Percentiles rank a stretch among this genome's conserved stretches.
Evolutionary conservation across 176 grass and related monocot species (phyloP).

Genomic region (Thalia dealbata): DNA sequence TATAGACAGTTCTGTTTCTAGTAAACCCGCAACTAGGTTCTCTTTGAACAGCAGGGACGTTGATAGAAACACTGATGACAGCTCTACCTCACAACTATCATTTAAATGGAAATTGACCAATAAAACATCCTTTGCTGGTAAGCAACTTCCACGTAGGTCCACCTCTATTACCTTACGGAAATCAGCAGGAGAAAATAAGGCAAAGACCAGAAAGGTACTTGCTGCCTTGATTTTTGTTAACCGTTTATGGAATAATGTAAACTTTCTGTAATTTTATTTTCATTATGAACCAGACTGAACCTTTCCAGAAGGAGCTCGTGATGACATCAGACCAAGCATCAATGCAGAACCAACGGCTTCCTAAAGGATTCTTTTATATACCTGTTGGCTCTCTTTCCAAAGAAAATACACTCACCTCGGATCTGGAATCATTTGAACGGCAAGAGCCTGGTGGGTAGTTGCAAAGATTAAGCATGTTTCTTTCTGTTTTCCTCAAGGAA

Average conservation of each 20-base stretch:
- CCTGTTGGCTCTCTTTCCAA: conserved; percentile 85
- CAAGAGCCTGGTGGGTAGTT: conserved; percentile 64
- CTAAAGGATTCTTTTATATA: conserved; percentile 84
- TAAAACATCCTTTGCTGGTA: conserved; percentile 60
- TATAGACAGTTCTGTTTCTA: conserved; percentile 85
- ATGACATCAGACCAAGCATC: conserved; percentile 94
- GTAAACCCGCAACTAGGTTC: conserved; percentile 51
- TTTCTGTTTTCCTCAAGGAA: neutral
- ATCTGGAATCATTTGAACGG: conserved; percentile 42
- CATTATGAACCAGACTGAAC: conserved; percentile 44
- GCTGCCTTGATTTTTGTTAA: conserved; percentile 16
- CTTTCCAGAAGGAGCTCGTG: conserved; percentile 69
- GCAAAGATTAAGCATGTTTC: neutral
- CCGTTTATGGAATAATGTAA: conserved; percentile 23
- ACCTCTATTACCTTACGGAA: conserved; percentile 29
- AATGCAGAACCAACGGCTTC: conserved; percentile 81
- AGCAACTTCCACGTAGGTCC: conserved; percentile 54
- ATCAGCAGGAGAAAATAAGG: conserved; percentile 41
- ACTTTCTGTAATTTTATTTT: conserved; percentile 6
- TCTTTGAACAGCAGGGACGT: conserved; percentile 56
- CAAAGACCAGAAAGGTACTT: conserved; percentile 54
- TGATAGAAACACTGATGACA: conserved; percentile 67
- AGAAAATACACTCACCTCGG: conserved; percentile 47
- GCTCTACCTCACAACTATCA: conserved; percentile 61
- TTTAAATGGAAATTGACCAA: conserved; percentile 73